Conservation (phyloP, 257 asterid genomes). For the Solanum neorickii region DNA sequence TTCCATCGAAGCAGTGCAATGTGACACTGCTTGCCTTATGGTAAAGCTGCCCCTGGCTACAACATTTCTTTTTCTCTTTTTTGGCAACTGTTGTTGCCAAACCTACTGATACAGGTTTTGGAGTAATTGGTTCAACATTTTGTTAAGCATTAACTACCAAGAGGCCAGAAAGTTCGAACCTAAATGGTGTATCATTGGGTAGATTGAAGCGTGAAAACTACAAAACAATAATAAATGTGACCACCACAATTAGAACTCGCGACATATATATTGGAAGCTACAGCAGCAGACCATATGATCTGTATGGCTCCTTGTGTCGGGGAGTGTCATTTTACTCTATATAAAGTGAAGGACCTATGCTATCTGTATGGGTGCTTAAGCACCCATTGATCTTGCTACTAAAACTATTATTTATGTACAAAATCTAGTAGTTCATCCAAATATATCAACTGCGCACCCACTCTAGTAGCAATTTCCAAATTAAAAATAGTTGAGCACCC, state of each 20-base stretch:
- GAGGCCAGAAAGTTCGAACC: not conserved
- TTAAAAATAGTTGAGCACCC: not conserved
- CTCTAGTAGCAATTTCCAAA: not conserved
- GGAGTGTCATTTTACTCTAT: not conserved
- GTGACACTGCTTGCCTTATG: not conserved
- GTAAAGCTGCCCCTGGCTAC: not conserved
- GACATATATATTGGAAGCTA: not conserved
- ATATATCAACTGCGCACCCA: not conserved
- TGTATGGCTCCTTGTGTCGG: not conserved
- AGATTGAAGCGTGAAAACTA: not conserved
- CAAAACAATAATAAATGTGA: not conserved
- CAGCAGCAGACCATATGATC: not conserved
- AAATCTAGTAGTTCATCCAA: not conserved
- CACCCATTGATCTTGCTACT: not conserved
- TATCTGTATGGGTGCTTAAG: not conserved
- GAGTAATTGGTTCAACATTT: not conserved
- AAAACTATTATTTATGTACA: not conserved
- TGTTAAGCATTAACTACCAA: not conserved
- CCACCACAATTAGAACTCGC: not conserved
- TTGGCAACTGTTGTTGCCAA: not conserved
- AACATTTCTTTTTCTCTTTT: not conserved
- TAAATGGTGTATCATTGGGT: not conserved
- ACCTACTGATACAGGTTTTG: not conserved
- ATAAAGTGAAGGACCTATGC: not conserved
- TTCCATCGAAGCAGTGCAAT: not conserved